Evolutionary conservation across 345 rosid species (phyloP).

Genomic region (Mangifera indica): DNA sequence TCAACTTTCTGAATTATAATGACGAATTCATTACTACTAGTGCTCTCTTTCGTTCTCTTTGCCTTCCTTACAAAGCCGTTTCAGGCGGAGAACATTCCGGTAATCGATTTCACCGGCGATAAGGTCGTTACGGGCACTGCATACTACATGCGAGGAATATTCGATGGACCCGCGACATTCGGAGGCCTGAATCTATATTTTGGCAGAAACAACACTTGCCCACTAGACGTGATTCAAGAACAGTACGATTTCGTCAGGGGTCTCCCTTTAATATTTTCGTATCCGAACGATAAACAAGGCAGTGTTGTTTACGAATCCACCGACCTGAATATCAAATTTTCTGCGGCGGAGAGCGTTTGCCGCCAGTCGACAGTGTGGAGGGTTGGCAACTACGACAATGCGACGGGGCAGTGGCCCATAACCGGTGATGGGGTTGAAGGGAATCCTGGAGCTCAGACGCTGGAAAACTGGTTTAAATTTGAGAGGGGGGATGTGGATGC

Average conservation of each 20-base stretch:
- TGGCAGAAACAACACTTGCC: not conserved
- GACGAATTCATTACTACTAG: not conserved
- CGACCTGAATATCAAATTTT: not conserved
- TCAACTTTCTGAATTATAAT: not conserved
- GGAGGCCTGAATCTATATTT: not conserved
- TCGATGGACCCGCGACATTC: not conserved
- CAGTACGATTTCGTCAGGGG: not conserved
- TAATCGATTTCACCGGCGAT: not conserved
- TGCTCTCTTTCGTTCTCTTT: not conserved
- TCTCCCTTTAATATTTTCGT: not conserved
- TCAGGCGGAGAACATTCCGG: not conserved
- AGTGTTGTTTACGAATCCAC: not conserved
- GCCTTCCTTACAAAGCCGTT: not conserved
- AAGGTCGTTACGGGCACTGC: not conserved
- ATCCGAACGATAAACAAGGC: not conserved
- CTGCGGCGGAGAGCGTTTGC: not conserved
- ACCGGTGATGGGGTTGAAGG: not conserved
- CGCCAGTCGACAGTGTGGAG: not conserved
- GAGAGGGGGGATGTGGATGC: not conserved
- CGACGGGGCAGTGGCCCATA: not conserved
- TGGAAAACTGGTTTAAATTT: conserved; percentile 2
- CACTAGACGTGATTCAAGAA: not conserved
- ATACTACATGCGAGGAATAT: not conserved
- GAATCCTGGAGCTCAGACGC: conserved; percentile 6
- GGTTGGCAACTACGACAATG: not conserved